Evolutionary conservation across 768 basidiomycete species (phyloP).

Genomic region (Suillus decipiens): DNA sequence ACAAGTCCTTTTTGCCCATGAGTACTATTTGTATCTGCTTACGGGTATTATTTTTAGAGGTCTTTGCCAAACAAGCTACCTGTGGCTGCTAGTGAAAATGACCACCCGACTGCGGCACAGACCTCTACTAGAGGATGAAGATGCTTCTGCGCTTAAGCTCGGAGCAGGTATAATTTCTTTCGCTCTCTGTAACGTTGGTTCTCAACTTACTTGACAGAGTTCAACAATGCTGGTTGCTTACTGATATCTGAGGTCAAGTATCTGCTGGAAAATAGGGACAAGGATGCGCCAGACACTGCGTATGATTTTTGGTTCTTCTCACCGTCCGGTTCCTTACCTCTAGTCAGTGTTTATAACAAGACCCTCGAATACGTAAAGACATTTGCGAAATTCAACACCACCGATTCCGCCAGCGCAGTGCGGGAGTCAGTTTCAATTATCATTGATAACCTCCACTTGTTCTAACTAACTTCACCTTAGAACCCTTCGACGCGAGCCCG

Average conservation of each 20-base stretch:
- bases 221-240: conserved; percentile 89
- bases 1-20: conserved; percentile 17
- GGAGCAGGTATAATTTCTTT: conserved; percentile 54
- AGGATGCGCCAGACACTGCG: conserved; percentile 87
- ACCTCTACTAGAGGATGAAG: conserved; percentile 74
- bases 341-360: conserved; percentile 83
- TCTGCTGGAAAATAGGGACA: conserved; percentile 82
- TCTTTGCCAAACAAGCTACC: conserved; percentile 33
- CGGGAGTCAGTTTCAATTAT: conserved; percentile 65
- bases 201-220: conserved; percentile 50
- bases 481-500: conserved; percentile 75
- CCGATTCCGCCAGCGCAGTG: conserved; percentile 80
- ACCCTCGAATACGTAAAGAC: conserved; percentile 90
- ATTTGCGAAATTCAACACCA: conserved; percentile 87
- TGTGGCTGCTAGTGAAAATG: conserved; percentile 42
- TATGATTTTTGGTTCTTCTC: conserved; percentile 37
- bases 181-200: neutral
- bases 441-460: conserved; percentile 5
- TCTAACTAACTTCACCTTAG: conserved; percentile 36
- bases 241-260: conserved; percentile 93
- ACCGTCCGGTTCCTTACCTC: conserved; percentile 2
- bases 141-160: conserved; percentile 82
- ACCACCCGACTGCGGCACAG: conserved; percentile 65
- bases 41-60: conserved; percentile 30
- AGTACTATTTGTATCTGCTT: conserved; percentile 15